Evolutionary conservation across 306 rosid genomes (phyloP), one percentile per base, ranked within the genome.

Genomic region (Malus orientalis): DNA sequence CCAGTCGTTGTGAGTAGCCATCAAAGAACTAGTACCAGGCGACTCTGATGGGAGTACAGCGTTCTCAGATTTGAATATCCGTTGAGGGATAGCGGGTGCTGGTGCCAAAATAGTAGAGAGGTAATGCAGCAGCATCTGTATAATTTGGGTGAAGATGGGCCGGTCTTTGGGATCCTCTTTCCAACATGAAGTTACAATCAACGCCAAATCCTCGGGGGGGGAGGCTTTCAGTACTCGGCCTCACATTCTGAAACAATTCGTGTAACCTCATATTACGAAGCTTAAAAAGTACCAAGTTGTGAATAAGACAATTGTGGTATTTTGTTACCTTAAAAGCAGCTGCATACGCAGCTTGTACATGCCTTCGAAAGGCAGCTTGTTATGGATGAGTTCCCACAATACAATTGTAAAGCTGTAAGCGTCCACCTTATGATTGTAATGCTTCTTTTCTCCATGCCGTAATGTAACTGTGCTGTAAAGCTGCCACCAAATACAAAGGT

Each of bases 291-390:
- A 42, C 60, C 20, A 3, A 29, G 45, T 4, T 66, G 15, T 23
- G 40, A 67, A 47, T 44, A 44, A 45, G 30, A 4, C 6, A 1
- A 29, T 27, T n/a, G 44, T 9, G 9, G 13, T 2, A 29, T 27
- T 14, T 27, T 61, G 7, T 45, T 87, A 91, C 98, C 97, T 93
- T 93, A 73, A 93, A 93, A 58, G 97, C 98, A 58, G 97, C 98
- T 53, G 97, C 98, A 61, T 93, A 93, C 19, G 97, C 98, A 6
- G 97, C 97, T 75, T 93, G 98, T 68, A 93, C 98, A 93, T 93
- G 88, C 98, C 98, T 90, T 93, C 96, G 70, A 93, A 93, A 22
- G 98, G 97, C 82, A 91, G 74, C 88, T 82, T 90, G 72, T 93
- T 93, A 82, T 88, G 97, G 82, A 93, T 86, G 83, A 93, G 97